Percentiles rank a stretch among this genome's conserved stretches.
phyloP scores from a whole-genome alignment of 148 eudicot species.

The Rhododendron mucronatum region DNA sequence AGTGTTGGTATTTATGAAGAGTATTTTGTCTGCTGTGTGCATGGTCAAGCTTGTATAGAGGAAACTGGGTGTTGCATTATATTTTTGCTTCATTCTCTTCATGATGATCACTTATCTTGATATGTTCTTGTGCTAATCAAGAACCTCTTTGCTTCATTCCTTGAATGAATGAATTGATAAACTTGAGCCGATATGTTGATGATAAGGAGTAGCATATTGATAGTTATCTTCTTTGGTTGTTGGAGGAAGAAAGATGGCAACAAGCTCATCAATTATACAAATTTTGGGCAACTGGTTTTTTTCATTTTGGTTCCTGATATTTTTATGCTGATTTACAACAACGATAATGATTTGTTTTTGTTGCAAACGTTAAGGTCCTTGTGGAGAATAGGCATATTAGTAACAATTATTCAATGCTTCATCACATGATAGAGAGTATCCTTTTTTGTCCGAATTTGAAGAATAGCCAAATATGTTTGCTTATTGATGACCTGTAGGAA shows the following conservation, averaged over 20 bases:
- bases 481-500: not conserved
- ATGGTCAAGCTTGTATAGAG: not conserved
- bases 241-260: not conserved
- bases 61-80: not conserved
- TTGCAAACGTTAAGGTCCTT: constrained; percentile 1
- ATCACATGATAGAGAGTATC: not conserved
- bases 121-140: constrained; percentile 3
- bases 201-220: not conserved
- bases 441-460: not conserved
- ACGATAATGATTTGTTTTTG: not conserved
- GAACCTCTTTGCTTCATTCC: not conserved
- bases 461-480: not conserved
- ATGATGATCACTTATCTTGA: not conserved
- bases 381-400: not conserved
- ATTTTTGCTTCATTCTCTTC: not conserved
- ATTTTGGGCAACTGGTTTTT: not conserved
- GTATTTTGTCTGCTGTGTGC: not conserved
- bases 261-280: not conserved
- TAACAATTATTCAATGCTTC: not conserved
- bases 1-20: not conserved
- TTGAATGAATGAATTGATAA: not conserved
- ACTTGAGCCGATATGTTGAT: not conserved
- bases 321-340: not conserved
- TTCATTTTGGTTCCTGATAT: not conserved
- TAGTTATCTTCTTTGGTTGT: not conserved